A percentile compares a stretch with the other conserved stretches of the same genome.
Conservation (phyloP, 2,329 filamentous ascomycete species). For the Aspergillus pseudoglaucus region DNA sequence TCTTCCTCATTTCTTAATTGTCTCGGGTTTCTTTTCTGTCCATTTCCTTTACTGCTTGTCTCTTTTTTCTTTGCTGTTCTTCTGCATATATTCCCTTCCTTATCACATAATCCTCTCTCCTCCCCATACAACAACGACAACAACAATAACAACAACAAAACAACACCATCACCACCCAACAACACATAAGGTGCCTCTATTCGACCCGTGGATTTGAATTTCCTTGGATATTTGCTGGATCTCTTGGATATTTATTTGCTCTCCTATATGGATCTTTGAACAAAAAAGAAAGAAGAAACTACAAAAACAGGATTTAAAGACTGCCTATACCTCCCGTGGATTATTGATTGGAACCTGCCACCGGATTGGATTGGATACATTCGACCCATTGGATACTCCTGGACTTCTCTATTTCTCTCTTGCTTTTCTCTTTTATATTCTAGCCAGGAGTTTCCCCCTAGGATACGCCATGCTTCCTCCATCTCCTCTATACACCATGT, state of each 20-base stretch:
- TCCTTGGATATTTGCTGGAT: too few species aligned
- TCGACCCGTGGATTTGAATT: too few species aligned
- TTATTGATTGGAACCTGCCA: too few species aligned
- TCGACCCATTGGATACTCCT: background rate
- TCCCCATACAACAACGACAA: background rate
- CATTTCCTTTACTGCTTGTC: constrained; percentile 8
- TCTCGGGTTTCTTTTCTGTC: constrained; percentile 15
- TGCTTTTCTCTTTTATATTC: constrained; percentile 4
- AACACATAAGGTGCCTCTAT: too few species aligned
- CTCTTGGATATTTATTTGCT: too few species aligned
- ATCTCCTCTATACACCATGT: constrained; percentile 26
- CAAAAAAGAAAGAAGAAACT: too few species aligned
- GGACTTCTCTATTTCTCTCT: constrained; percentile 5
- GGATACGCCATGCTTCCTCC: constrained; percentile 1
- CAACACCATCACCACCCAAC: too few species aligned
- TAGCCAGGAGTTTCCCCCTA: background rate
- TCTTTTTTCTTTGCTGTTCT: constrained; percentile 9
- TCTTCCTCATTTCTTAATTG: background rate
- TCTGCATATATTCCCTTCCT: constrained; percentile 45
- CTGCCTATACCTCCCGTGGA: too few species aligned
- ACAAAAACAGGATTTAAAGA: too few species aligned
- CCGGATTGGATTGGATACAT: background rate
- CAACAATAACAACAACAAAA: too few species aligned
- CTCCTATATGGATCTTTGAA: too few species aligned
- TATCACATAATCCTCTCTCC: constrained; percentile 7